phyloP scores from a whole-genome alignment of 371 early-diverging fungal species.

The Rhizomucor miehei region DNA sequence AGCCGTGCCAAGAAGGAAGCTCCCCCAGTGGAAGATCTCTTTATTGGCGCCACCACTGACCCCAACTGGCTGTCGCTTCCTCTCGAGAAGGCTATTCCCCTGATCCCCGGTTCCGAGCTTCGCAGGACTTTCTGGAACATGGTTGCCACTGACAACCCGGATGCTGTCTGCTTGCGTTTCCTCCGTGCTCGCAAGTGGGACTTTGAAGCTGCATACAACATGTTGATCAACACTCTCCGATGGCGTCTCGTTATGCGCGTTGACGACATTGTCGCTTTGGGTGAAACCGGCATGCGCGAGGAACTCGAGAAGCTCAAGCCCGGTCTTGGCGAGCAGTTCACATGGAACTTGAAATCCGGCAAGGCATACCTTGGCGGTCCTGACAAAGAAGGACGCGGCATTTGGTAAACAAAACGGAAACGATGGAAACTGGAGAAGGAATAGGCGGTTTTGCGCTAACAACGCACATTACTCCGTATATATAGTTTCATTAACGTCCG shows the following conservation, averaged over 20 bases:
- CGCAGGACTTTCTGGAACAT: slow-evolving; percentile 51
- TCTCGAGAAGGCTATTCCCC: slow-evolving; percentile 36
- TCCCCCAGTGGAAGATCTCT: slow-evolving; percentile 19
- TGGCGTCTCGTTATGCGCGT: slow-evolving; percentile 60
- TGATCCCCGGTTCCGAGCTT: slow-evolving; percentile 36
- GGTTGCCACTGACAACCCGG: slow-evolving; percentile 59
- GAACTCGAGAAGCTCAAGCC: slow-evolving; percentile 41
- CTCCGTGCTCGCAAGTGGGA: slow-evolving; percentile 75
- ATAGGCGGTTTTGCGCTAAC: neutral
- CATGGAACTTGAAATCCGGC: slow-evolving; percentile 39
- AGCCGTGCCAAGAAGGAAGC: slow-evolving; percentile 36
- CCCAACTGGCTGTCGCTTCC: slow-evolving; percentile 34
- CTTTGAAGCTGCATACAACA: slow-evolving; percentile 53
- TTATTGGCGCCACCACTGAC: slow-evolving; percentile 49
- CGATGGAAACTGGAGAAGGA: no score
- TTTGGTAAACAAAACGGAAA: slow-evolving; percentile 45
- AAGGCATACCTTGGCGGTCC: slow-evolving; percentile 50
- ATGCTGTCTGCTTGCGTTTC: slow-evolving; percentile 60
- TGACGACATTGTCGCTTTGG: slow-evolving; percentile 42
- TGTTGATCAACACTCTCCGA: slow-evolving; percentile 54
- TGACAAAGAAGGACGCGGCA: slow-evolving; percentile 45
- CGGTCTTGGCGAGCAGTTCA: slow-evolving; percentile 34
- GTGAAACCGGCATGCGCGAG: slow-evolving; percentile 40
- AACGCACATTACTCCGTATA: neutral
- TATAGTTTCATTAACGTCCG: slow-evolving; percentile 64